phyloP scores from a whole-genome alignment of 2,329 filamentous ascomycete genomes.

The Xylariaceae sp. region DNA sequence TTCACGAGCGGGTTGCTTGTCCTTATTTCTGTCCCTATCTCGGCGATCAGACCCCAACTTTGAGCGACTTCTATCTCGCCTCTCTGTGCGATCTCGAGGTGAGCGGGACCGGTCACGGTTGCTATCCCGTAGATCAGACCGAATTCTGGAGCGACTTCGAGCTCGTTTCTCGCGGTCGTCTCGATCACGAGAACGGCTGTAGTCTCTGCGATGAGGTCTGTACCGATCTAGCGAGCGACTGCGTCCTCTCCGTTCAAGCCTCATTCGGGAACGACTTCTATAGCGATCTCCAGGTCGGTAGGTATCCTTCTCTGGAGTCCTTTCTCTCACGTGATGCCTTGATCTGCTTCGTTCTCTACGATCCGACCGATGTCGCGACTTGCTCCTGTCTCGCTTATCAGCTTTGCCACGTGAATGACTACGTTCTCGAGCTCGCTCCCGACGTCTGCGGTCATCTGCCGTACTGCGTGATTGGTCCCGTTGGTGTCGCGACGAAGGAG shows the following conservation, averaged over 20 bases:
- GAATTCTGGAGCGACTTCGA: slow-evolving; percentile 28
- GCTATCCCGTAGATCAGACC: slow-evolving; percentile 23
- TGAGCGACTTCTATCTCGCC: slow-evolving; percentile 31
- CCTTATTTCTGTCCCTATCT: slow-evolving; percentile 23
- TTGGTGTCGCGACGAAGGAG: slow-evolving; percentile 26
- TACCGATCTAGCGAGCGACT: slow-evolving; percentile 32
- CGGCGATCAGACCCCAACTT: slow-evolving; percentile 24
- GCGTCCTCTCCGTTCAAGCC: slow-evolving; percentile 25
- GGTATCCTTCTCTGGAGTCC: slow-evolving; percentile 32
- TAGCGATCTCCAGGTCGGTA: slow-evolving; percentile 32
- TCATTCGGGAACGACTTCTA: slow-evolving; percentile 25
- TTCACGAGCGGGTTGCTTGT: slow-evolving; percentile 24
- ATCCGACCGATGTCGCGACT: slow-evolving; percentile 26
- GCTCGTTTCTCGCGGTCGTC: slow-evolving; percentile 32
- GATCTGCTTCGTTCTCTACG: slow-evolving; percentile 38
- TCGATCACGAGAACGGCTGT: slow-evolving; percentile 29
- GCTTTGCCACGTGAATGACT: slow-evolving; percentile 31
- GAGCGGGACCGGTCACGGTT: slow-evolving; percentile 33
- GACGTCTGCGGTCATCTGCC: slow-evolving; percentile 31
- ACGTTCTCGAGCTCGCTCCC: slow-evolving; percentile 29
- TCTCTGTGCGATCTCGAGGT: slow-evolving; percentile 29
- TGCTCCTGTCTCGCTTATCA: slow-evolving; percentile 29
- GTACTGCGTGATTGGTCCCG: slow-evolving; percentile 26
- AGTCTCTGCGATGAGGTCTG: slow-evolving; percentile 30
- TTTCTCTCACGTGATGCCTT: slow-evolving; percentile 33